Conservation (phyloP, 805 yeast genomes). For the Metschnikowia matae region DNA sequence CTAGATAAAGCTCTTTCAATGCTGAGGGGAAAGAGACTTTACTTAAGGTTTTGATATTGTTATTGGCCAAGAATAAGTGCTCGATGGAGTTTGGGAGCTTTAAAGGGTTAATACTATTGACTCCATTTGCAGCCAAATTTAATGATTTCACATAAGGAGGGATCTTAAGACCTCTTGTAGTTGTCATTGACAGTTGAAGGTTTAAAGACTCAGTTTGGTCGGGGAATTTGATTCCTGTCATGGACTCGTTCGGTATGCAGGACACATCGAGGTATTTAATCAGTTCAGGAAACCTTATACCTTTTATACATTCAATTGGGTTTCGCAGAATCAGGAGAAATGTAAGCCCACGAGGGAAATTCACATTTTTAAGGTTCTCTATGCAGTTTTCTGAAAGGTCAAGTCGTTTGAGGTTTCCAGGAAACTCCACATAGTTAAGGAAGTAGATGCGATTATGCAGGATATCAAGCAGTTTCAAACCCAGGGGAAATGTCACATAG, state of each 20-base stretch:
- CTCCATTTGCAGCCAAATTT: constrained; percentile 37
- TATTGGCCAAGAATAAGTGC: constrained; percentile 33
- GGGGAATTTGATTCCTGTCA: constrained; percentile 46
- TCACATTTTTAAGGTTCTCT: constrained; percentile 35
- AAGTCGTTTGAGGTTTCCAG: constrained; percentile 24
- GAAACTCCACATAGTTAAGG: constrained; percentile 38
- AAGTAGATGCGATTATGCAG: constrained; percentile 37
- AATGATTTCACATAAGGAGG: constrained; percentile 30
- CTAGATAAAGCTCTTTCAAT: constrained; percentile 34
- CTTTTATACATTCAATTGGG: constrained; percentile 42
- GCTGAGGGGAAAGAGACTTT: constrained; percentile 38
- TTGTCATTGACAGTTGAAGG: constrained; percentile 43
- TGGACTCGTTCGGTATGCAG: constrained; percentile 42
- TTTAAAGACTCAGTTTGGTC: constrained; percentile 35
- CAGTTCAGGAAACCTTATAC: constrained; percentile 37
- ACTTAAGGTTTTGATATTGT: constrained; percentile 42
- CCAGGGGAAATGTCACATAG: constrained; percentile 31
- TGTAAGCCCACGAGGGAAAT: constrained; percentile 32
- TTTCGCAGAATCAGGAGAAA: constrained; percentile 31
- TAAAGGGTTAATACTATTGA: constrained; percentile 43
- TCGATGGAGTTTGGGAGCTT: constrained; percentile 40
- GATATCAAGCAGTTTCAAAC: constrained; percentile 31
- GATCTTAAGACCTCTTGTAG: constrained; percentile 40
- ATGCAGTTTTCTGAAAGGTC: constrained; percentile 39
- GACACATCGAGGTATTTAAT: constrained; percentile 36